Evolutionary conservation across 2,329 filamentous ascomycete genomes (phyloP), one percentile per base, ranked within the genome.

Genomic region (Exophiala spinifera): DNA sequence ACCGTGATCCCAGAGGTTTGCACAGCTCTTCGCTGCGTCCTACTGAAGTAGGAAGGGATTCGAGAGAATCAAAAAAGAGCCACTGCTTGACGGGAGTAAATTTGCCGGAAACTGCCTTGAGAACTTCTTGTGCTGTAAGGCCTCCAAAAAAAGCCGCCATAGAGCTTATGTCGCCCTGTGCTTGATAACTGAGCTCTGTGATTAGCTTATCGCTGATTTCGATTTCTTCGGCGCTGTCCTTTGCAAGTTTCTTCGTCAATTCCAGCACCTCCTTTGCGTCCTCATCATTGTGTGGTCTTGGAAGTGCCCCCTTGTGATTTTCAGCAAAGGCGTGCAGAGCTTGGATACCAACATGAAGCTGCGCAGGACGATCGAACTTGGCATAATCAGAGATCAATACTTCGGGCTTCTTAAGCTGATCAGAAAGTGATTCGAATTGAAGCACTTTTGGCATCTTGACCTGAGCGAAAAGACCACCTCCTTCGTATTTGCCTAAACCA

Each of bases 371-470:
- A 71, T 97, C 94, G 63, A 96, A 97, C 73, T 99, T 99, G 73
- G 94, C 94, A 68, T 91, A 99, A 70, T 99, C 94, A 19, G 94
- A 95, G 57, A 96, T 83, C 66, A 97, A 75, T 61, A 95, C 84
- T 66, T 96, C 92, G 2, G 94, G 94, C 54, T 90, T 88, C 72
- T 89, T 89, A 53, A 96, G 73, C 57, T 95, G 83, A 49, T 83
- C 76, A 39, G 85, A 85, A 53, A 96, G 82, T 37, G 84, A 79
- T 76, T 96, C 89, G 74, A 97, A 99, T 69, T 94, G 83, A 66
- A 97, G 74, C 51, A 90, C 83, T 76, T 94, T 96, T 47, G 94
- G 94, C 92, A 96, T 96, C 81, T 97, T 99, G 72, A 97, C 94
- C 72, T 99, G 94, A 36, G 89, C 87, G 72, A 88, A 99, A 56